Conservation (phyloP, 2,329 filamentous ascomycete genomes). For the Fusarium camptoceras region DNA sequence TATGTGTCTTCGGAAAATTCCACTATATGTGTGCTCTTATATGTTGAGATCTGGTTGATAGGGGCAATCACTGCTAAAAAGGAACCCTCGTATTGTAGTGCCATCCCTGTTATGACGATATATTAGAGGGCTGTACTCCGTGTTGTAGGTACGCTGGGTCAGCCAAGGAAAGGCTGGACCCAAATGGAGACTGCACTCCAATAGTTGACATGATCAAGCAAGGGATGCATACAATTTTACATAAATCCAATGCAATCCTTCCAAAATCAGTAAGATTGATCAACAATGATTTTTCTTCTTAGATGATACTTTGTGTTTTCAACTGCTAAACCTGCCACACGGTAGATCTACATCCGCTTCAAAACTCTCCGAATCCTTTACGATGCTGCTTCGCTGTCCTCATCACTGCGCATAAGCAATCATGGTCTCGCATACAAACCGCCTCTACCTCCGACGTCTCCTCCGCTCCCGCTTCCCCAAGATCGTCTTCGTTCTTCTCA, state of each 20-base stretch:
- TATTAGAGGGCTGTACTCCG: neutral
- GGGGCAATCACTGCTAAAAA: neutral
- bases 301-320: neutral
- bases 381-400: constrained; percentile 42
- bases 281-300: constrained; percentile 8
- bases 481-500: constrained; percentile 51
- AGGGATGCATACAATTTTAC: constrained; percentile 12
- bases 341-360: neutral
- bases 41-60: neutral
- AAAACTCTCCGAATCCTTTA: constrained; percentile 16
- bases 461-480: constrained; percentile 52
- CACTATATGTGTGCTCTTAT: neutral
- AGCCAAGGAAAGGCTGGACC: constrained; percentile 7
- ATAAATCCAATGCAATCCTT: neutral
- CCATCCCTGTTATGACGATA: constrained; percentile 9
- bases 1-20: neutral
- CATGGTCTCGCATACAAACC: constrained; percentile 50
- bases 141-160: neutral
- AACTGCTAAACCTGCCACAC: neutral
- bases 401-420: constrained; percentile 32
- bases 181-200: neutral
- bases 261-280: neutral
- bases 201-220: constrained; percentile 18
- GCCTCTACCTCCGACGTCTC: constrained; percentile 53
- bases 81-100: neutral